Base-by-base conservation (phyloP, 805 yeast genomes). In the Candida khao-thaluensis region DNA sequence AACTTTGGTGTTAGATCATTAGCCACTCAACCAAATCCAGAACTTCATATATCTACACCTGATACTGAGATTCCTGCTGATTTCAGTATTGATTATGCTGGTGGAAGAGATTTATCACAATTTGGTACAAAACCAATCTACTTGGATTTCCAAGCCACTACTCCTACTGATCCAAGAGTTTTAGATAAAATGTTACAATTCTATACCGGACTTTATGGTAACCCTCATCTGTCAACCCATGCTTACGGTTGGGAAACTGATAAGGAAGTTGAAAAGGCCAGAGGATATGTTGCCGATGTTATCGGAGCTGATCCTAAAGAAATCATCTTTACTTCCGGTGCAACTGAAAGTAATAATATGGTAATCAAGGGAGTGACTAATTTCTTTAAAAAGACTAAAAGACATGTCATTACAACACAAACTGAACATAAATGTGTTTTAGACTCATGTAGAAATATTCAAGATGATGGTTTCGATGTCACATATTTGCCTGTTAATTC, bases 221-320 rank as follows among this genome's bases (percentile, higher is more conserved):
- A 93, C 61, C 99, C 99, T 16, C 99, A 93, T 65, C 88, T 96
- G 5, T 81, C 93, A 43, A 93, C 99, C 2, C 99, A 93, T 59
- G 77, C 95, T 5, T 93, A 91, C 60, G 99, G 99, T 24, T 93
- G 99, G 99, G 99, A 93, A 67, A 86, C 99, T 3, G 96, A 91
- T 43, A 77, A 76, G 47, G 96, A 83, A 43, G 93, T 93, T 12
- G 99, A 93, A 57, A 67, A 69, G 36, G 96, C 99, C 5, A 77
- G 99, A 54, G 72, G 69, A 38, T 75, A 91, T 53, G 72, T 93
- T 38, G 98, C 99, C 2, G 72, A 72, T 21, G 76, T 93, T 38
- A 88, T 93, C 52, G 78, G 80, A 21, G 99, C 99, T 23, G 96
- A 93, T 59, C 86, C 98, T 40, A 91, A 91, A 68, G 99, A 93